Evolutionary conservation across 495 filamentous ascomycete genomes (phyloP), one percentile per base, ranked within the genome.

Genomic region (Trichoderma gamsii): DNA sequence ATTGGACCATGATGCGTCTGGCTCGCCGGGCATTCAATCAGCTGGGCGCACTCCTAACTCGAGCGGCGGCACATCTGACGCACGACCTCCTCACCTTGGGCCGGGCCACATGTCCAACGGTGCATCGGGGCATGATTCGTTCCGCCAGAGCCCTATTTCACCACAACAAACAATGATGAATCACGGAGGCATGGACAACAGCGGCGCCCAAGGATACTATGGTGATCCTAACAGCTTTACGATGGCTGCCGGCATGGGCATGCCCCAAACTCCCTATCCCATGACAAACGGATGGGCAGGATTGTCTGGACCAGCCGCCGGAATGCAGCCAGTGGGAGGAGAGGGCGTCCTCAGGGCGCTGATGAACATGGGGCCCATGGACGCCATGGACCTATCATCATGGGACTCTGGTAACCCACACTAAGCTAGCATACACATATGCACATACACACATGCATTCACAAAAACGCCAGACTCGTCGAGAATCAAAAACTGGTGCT

Each of bases 21-120:
- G 67, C 38, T 81, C 79, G 0, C 76, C 79, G 4, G 75, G 72
- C n/a, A 13, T 72, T 21, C 74, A 74, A 18, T 84, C 82, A 0
- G 80, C 80, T 65, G 74, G 80, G 49, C 81, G 76, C 6, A 85
- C 83, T 23, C 84, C 83, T 7, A 85, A 81, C 68, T 84, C 84
- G n/a, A 81, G 80, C 27, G 44, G 41, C 71, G 79, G 72, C 7
- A 76, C 77, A 16, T 83, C 81, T 1, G 81, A 84, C 7, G 72
- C 75, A 66, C 72, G 74, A 21, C 70, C 75, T 38, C 71, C 75
- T 38, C 71, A 73, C 52, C 67, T 74, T 41, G 69, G 74, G 49
- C 64, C 73, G 2, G 69, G 75, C 41, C 70, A 70, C 41, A 73
- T 71, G 65, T 70, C 65, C 51, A 32, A 6, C 13, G 25, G 56